Evolutionary conservation across 164 flowering plant species (phyloP).

Genomic region (Berberis thunbergii): DNA sequence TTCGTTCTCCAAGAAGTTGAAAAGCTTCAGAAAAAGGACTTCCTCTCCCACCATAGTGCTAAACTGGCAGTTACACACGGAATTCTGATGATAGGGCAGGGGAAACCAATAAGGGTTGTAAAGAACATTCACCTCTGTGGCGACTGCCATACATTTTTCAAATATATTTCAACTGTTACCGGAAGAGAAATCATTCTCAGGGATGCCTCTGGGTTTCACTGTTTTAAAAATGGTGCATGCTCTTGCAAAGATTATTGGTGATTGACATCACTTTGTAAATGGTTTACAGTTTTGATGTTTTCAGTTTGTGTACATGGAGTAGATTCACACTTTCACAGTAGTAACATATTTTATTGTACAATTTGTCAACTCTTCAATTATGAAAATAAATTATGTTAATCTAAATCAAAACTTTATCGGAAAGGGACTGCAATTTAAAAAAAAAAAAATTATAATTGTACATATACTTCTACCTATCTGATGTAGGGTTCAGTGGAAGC

Average conservation of each 20-base stretch:
- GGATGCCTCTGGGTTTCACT: slow-evolving; percentile 82
- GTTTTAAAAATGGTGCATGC: slow-evolving; percentile 59
- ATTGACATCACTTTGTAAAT: neutral
- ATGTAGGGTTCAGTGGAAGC: too few species aligned
- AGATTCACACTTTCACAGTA: too few species aligned
- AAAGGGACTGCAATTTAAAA: too few species aligned
- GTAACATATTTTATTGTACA: too few species aligned
- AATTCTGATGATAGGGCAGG: slow-evolving; percentile 32
- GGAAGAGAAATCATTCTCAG: slow-evolving; percentile 58
- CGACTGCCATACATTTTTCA: slow-evolving; percentile 83
- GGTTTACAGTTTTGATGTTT: neutral
- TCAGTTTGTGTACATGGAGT: too few species aligned
- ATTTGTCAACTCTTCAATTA: too few species aligned
- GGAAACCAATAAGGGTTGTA: slow-evolving; percentile 44
- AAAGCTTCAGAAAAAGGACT: slow-evolving; percentile 77
- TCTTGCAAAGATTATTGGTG: slow-evolving; percentile 67
- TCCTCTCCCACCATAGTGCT: slow-evolving; percentile 76
- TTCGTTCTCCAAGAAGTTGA: slow-evolving; percentile 92
- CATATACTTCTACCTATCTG: too few species aligned
- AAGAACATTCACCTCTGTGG: slow-evolving; percentile 81
- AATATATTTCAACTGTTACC: slow-evolving; percentile 52
- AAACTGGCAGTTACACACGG: slow-evolving; percentile 78
- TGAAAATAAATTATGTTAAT: too few species aligned
- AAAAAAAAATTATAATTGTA: too few species aligned
- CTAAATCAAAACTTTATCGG: too few species aligned